These are phyloP conservation scores for Babesia gibsoni DNA, from an alignment of 169 alveolate species.

Conservation along the genomic window DNA sequence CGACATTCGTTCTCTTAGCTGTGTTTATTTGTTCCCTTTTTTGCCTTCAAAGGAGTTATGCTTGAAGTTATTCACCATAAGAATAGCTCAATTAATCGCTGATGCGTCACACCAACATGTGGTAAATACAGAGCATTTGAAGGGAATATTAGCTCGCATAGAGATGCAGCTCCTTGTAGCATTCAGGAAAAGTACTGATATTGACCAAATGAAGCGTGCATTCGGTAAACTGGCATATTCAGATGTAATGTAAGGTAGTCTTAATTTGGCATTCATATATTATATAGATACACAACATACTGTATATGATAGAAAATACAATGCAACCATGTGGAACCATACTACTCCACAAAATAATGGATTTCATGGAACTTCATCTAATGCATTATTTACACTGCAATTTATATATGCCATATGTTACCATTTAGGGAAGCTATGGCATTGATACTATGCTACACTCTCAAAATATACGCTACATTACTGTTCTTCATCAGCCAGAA, in stretches of 20 bases:
- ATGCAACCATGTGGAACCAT: too few relatives aligned
- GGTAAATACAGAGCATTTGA: constrained; percentile 1
- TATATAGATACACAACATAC: too few relatives aligned
- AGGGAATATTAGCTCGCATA: constrained; percentile 1
- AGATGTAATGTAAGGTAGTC: neutral
- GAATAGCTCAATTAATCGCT: constrained; percentile 31
- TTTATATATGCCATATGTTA: too few relatives aligned
- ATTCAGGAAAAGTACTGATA: constrained; percentile 44
- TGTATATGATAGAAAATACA: too few relatives aligned
- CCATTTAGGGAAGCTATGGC: too few relatives aligned
- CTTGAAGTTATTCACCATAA: constrained; percentile 50
- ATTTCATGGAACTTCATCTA: too few relatives aligned
- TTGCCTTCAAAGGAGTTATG: constrained; percentile 44
- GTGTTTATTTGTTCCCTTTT: neutral
- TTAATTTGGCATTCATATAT: too few relatives aligned
- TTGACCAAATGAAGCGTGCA: constrained; percentile 26
- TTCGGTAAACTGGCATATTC: neutral
- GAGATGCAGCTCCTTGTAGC: constrained; percentile 40
- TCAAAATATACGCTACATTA: too few relatives aligned
- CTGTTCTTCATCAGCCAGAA: too few relatives aligned
- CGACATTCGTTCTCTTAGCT: neutral
- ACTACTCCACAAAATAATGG: too few relatives aligned
- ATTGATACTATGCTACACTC: too few relatives aligned
- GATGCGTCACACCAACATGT: neutral
- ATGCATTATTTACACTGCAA: too few relatives aligned